These are phyloP conservation scores for Fusarium marasasianum DNA, from an alignment of 2,329 filamentous ascomycete species.

Conservation along the genomic window DNA sequence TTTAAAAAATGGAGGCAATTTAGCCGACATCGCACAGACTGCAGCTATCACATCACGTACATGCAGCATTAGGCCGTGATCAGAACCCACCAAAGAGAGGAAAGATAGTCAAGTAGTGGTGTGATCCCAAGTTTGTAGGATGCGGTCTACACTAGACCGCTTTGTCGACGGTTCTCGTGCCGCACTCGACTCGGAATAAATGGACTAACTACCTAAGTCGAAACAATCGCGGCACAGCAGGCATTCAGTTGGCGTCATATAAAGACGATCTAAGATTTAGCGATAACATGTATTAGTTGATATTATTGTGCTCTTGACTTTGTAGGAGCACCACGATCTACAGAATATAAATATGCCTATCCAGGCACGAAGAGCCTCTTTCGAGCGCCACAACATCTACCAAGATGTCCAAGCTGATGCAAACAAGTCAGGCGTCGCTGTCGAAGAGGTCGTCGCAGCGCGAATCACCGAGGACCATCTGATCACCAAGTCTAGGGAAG, in stretches of 20 bases:
- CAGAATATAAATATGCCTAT: not conserved
- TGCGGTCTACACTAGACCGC: not conserved
- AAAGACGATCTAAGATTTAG: not conserved
- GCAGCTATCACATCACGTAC: not conserved
- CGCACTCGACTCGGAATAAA: not conserved
- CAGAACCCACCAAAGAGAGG: not conserved
- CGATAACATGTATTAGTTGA: rapidly evolving
- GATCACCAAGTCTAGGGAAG: slow-evolving; percentile 27
- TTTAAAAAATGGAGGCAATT: slow-evolving; percentile 16
- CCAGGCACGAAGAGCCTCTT: not conserved
- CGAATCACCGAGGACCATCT: slow-evolving; percentile 36
- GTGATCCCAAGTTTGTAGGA: not conserved
- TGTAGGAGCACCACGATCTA: too few species aligned
- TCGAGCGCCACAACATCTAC: slow-evolving; percentile 18
- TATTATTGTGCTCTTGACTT: rapidly evolving
- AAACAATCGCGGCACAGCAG: not conserved
- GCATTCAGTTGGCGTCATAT: not conserved
- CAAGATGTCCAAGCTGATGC: slow-evolving; percentile 34
- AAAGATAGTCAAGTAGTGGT: not conserved
- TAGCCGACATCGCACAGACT: slow-evolving; percentile 6
- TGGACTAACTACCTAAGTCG: too few species aligned
- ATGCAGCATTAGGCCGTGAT: not conserved
- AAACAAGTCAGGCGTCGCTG: slow-evolving; percentile 30
- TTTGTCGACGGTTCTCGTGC: not conserved
- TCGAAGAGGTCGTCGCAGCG: slow-evolving; percentile 34